Percentiles rank a stretch among this genome's conserved stretches.
phyloP scores from a whole-genome alignment of 345 rosid species.

The Euclidium syriacum region DNA sequence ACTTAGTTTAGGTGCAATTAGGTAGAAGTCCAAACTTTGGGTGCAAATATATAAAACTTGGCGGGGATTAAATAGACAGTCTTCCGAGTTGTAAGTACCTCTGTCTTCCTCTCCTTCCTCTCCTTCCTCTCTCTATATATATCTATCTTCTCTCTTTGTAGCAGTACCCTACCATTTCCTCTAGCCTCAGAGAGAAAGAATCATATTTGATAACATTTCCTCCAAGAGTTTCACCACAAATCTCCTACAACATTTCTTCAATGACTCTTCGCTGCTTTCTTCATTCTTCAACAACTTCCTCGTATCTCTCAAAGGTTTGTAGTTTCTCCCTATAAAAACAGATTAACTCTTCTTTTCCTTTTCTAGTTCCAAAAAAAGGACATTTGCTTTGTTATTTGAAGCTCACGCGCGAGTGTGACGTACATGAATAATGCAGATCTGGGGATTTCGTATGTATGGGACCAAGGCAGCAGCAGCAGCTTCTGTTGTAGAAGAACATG shows the following conservation, averaged over 20 bases:
- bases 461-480: slow-evolving; percentile 28
- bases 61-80: no score
- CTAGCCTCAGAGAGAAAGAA: neutral
- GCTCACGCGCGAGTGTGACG: neutral
- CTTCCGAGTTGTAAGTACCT: neutral
- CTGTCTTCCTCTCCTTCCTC: neutral
- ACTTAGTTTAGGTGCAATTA: no score
- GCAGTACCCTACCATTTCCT: no score
- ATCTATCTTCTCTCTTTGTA: neutral
- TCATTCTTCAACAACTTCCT: slow-evolving; percentile 11
- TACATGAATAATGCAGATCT: slow-evolving; percentile 13
- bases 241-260: slow-evolving; percentile 9
- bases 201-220: neutral
- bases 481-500: slow-evolving; percentile 23
- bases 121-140: neutral
- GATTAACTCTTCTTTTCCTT: neutral
- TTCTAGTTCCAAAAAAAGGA: neutral
- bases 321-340: neutral
- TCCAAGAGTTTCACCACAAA: neutral
- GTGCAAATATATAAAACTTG: no score
- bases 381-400: neutral
- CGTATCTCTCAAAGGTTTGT: slow-evolving; percentile 19
- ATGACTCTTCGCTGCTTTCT: slow-evolving; percentile 23
- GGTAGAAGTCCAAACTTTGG: no score
- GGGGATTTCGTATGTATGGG: slow-evolving; percentile 24